Evolutionary conservation across 2,329 filamentous ascomycete genomes (phyloP), one percentile per base, ranked within the genome.

Genomic region (Lasiodiplodia citricola): DNA sequence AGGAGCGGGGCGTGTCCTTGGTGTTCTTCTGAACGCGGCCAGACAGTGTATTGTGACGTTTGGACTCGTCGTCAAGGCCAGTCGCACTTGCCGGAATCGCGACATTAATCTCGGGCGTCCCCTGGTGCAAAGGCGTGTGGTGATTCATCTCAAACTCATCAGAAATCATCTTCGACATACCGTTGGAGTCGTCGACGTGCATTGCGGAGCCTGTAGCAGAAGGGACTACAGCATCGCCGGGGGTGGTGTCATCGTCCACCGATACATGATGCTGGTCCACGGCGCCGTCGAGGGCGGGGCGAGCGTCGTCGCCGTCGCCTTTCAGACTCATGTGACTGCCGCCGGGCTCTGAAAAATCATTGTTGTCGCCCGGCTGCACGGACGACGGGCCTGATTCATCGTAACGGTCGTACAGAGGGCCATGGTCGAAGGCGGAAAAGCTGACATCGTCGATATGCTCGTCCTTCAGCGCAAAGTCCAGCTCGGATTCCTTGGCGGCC

Each of bases 351-450:
- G 78, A 81, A 72, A 73, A 73, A 70, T 79, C 78, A 67, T 76
- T 76, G 57, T 71, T 71, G 68, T 80, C 78, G 69, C 76, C 76
- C 66, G 77, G 77, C 70, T 80, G 79, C 72, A 78, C 75, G 71
- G 79, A 81, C 69, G 79, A 81, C 69, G 77, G 72, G 68, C 74
- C 75, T 35, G 79, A 80, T 72, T 80, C 79, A 73, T 76, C 75
- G 75, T 80, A 81, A 68, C 73, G 77, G 68, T 73, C 71, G 69
- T 71, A 74, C 57, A 72, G 58, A 41, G 57, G 62, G 51, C 80
- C 70, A 72, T 75, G 75, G 72, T 77, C 75, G 74, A 80, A 76
- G 70, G 73, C 74, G 66, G 75, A 69, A 70, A 79, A 76, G 38
- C 76, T 71, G 67, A 73, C 70, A 28, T 70, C 67, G 63, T 70